Evolutionary conservation across 345 rosid species (phyloP), one percentile per base, ranked within the genome.

Genomic region (Melaleuca quinquenervia): DNA sequence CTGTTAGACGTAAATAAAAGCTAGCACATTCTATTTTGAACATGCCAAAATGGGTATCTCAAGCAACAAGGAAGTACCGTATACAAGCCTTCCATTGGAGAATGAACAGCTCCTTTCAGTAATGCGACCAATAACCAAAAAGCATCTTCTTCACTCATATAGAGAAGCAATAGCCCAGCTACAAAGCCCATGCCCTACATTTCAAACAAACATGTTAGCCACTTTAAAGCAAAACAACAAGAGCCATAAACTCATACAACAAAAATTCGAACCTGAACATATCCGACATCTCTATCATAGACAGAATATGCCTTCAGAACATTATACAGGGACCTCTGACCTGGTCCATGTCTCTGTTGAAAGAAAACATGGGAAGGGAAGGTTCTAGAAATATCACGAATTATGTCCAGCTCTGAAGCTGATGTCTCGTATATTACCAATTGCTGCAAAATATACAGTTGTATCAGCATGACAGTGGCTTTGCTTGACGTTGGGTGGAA

Each of bases 271-370:
- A 97, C 99, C 99, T 97, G 98, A 91, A 97, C 99, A 91, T 96
- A 97, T 89, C 99, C 98, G 21, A 96, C 98, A 82, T 95, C 98
- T 87, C 98, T 94, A 90, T 97, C 99, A 87, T 90, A 96, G 58
- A 97, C 98, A 82, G 99, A 97, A 89, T 97, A 97, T 22, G 99
- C 99, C 93, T 96, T 97, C 83, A 97, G 85, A 86, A 97, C 98
- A 94, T 95, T 97, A 91, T 96, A 95, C 26, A 97, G 93, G 53
- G 99, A 97, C 94, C 98, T 95, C 86, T 96, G 99, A 85, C 98
- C 98, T 62, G 99, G 99, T 87, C 99, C 99, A 85, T 97, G 99
- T 91, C 98, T 95, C 95, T 95, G 98, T 92, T 93, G 98, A 90
- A 96, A 97, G 94, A 97, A 97, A 88, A 97, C 96, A 91, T 97